Evolutionary conservation across 2,329 filamentous ascomycete genomes (phyloP).

Genomic region (Botrytis cinerea): DNA sequence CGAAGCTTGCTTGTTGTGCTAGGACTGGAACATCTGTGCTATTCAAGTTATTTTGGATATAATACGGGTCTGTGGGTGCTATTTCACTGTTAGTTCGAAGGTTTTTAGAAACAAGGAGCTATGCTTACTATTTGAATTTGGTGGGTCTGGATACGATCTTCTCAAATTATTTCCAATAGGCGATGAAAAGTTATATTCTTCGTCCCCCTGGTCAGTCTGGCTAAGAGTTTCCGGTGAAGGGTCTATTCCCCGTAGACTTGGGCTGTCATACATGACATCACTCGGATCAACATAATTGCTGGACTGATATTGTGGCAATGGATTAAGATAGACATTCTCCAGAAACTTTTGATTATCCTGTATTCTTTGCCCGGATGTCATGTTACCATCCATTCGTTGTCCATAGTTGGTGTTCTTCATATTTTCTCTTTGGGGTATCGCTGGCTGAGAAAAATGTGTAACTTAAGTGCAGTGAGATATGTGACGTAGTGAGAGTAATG

Average conservation of each 20-base stretch:
- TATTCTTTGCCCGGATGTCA: background rate
- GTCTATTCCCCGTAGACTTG: background rate
- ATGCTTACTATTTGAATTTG: background rate
- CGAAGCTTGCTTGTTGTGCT: background rate
- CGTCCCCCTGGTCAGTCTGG: background rate
- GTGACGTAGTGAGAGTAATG: background rate
- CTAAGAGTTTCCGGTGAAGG: background rate
- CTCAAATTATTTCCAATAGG: background rate
- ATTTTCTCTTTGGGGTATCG: background rate
- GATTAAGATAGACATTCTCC: background rate
- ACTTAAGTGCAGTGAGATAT: background rate
- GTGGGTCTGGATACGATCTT: background rate
- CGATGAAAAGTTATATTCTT: background rate
- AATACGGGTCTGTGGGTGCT: background rate
- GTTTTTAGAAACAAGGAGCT: too few relatives aligned
- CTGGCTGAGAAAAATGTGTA: rapidly evolving
- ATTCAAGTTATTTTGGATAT: rapidly evolving
- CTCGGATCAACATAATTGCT: background rate
- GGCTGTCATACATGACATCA: background rate
- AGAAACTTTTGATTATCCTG: background rate
- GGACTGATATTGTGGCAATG: background rate
- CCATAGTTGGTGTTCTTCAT: background rate
- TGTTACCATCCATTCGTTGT: background rate
- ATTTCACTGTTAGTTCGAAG: background rate
- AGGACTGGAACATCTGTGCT: rapidly evolving